These are phyloP conservation scores for Conoideocrella luteorostrata DNA, from an alignment of 2,329 filamentous ascomycete genomes.

Conservation along the genomic window DNA sequence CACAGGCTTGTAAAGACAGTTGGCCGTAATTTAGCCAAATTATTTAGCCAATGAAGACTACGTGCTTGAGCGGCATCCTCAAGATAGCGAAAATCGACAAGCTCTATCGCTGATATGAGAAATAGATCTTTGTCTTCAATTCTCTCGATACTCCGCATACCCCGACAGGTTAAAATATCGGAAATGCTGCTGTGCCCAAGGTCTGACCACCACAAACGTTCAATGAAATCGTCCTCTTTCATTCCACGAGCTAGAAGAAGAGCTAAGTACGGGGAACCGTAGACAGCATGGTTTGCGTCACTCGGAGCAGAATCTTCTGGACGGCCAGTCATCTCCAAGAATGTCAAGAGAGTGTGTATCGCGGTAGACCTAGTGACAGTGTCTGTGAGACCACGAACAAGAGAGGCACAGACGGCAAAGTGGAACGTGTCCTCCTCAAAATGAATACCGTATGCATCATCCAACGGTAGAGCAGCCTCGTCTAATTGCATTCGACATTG, in stretches of 20 bases:
- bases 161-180: constrained; percentile 16
- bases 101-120: constrained; percentile 55
- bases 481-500: constrained; percentile 56
- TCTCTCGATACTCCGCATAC: constrained; percentile 28
- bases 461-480: constrained; percentile 54
- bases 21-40: constrained; percentile 48
- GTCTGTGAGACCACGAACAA: constrained; percentile 59
- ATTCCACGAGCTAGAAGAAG: constrained; percentile 52
- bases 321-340: constrained; percentile 38
- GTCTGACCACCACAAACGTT: constrained; percentile 55
- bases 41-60: constrained; percentile 53
- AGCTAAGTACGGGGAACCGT: constrained; percentile 51
- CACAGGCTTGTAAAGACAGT: constrained; percentile 53
- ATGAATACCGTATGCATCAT: constrained; percentile 60
- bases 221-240: constrained; percentile 53
- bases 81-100: constrained; percentile 60
- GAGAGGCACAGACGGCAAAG: constrained; percentile 57
- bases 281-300: constrained; percentile 13
- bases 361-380: constrained; percentile 52
- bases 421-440: constrained; percentile 61
- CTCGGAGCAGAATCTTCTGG: constrained; percentile 1
- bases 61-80: constrained; percentile 57
- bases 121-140: constrained; percentile 57
- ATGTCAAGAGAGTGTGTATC: constrained; percentile 54
- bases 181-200: constrained; percentile 36